Evolutionary conservation across 257 asterid genomes (phyloP), one percentile per base, ranked within the genome.

Genomic region (Jacaranda mimosifolia): DNA sequence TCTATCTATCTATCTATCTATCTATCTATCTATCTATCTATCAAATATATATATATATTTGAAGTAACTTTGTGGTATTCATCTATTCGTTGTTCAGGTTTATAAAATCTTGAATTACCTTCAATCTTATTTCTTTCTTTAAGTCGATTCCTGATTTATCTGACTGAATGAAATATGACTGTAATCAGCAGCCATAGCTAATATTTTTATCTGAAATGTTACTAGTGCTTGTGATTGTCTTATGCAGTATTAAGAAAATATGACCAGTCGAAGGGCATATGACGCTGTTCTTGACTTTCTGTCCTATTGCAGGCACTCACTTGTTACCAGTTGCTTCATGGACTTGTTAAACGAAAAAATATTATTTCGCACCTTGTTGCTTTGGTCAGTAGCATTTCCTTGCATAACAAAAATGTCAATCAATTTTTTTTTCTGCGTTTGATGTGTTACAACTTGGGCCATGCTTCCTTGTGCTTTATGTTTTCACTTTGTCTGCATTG

Each of bases 301-400:
- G 42, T 84, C 66, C 68, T 49, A 73, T 87, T 77, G 68, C 84
- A 95, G 98, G 99, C 76, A 52, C 92, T 93, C 58, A 89, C 97
- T 75, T 95, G 99, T 80, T 77, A 62, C 83, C 97, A 95, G 85
- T 79, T 95, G 89, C 97, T 95, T 77, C 98, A 89, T 83, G 98
- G 97, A 73, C 98, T 95, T 80, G 96, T 92, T 83, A 92, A 94
- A 65, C 90, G 90, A 63, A 90, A 70, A 84, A 91, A 86, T 79
- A 77, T 95, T 72, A 88, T 89, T 56, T 57, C 80, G 63, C 93
- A 88, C 81, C 94, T 95, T 80, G 90, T 91, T 83, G 75, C 87
- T 80, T 77, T 93, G 99, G 99, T 95, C 51, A 83, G 96, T 90
- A 57, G 53, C 74, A 82, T 79, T 63, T 81, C 74, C 69, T 18